Conservation (phyloP, 257 asterid genomes). For the Rehmannia glutinosa region DNA sequence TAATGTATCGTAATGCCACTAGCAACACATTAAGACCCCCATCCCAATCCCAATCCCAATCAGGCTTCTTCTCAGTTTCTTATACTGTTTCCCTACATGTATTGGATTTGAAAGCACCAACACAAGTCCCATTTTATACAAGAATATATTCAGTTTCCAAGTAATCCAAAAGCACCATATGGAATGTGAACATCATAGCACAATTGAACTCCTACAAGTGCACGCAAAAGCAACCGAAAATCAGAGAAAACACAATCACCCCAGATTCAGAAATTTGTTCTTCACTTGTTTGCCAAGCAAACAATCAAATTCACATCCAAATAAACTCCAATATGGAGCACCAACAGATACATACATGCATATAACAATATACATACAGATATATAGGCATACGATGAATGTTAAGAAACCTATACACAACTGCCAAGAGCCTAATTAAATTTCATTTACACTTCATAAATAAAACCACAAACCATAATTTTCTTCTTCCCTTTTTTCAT, state of each 20-base stretch:
- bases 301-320: background rate
- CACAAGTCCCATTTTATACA: background rate
- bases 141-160: background rate
- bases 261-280: background rate
- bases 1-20: too few relatives aligned
- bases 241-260: background rate
- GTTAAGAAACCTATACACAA: background rate
- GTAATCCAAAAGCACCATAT: background rate
- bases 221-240: background rate
- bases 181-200: background rate
- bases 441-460: background rate
- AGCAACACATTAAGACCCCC: too few relatives aligned
- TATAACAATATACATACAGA: background rate
- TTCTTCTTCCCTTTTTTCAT: background rate
- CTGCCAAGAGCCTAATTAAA: background rate
- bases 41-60: too few relatives aligned
- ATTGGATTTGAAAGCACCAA: background rate
- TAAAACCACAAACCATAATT: background rate
- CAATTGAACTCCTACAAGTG: background rate
- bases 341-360: background rate
- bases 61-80: background rate
- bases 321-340: background rate
- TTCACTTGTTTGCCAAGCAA: background rate
- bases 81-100: background rate
- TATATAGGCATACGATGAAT: background rate